These are phyloP conservation scores for Cryphonectria parasitica DNA, from an alignment of 2,329 filamentous ascomycete species.

Conservation along the genomic window DNA sequence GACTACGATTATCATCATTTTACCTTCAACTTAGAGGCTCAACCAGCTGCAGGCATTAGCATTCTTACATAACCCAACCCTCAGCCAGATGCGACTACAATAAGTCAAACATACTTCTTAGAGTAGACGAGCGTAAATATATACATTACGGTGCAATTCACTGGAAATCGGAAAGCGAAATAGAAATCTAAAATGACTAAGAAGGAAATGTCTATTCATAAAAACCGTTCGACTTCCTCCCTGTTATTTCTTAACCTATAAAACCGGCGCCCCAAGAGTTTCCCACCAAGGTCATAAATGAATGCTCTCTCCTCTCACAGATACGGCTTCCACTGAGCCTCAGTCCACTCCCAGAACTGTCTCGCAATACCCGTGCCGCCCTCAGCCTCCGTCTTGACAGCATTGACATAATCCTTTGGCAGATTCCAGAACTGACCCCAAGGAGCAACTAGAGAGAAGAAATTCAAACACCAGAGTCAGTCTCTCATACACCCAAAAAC, in stretches of 20 bases:
- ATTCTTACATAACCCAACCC: too few species aligned
- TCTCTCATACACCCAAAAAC: too few species aligned
- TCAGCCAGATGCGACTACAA: too few species aligned
- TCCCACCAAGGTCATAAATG: too few species aligned
- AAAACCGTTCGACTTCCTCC: not conserved
- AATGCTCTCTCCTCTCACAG: not conserved
- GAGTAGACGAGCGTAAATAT: too few species aligned
- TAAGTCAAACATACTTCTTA: too few species aligned
- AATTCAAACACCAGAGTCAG: not conserved
- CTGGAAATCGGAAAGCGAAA: too few species aligned
- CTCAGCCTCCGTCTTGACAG: conserved; percentile 39
- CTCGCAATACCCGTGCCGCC: conserved; percentile 43
- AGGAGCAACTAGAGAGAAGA: conserved; percentile 38
- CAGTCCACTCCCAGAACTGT: conserved; percentile 48
- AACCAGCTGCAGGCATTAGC: too few species aligned
- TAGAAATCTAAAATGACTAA: not conserved
- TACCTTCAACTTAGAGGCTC: too few species aligned
- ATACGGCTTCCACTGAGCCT: conserved; percentile 42
- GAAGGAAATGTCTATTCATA: not conserved
- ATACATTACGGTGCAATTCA: too few species aligned
- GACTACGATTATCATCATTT: not conserved
- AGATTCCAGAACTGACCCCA: conserved; percentile 44
- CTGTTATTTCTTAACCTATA: too few species aligned
- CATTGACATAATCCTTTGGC: conserved; percentile 37
- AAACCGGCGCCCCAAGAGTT: too few species aligned